These are phyloP conservation scores for Candolleomyces efflorescens DNA, from an alignment of 768 basidiomycete genomes.

Conservation along the genomic window DNA sequence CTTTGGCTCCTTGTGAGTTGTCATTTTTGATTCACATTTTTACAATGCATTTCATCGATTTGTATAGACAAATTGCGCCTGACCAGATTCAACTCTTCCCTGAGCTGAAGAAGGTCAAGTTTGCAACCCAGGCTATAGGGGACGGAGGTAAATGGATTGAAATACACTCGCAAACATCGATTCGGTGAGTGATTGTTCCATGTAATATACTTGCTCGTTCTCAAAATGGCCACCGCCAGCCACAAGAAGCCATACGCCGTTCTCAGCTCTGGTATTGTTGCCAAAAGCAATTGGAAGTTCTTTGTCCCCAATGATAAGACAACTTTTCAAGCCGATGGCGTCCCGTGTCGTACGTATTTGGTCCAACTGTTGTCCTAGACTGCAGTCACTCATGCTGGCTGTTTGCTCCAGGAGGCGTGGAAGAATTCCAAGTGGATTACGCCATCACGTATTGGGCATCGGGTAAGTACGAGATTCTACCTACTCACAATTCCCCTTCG, in stretches of 20 bases:
- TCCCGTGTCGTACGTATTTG: constrained; percentile 15
- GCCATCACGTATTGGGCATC: constrained; percentile 23
- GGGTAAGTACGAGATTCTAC: constrained; percentile 1
- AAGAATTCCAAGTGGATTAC: constrained; percentile 18
- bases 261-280: constrained; percentile 26
- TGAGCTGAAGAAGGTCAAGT: background rate
- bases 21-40: constrained; percentile 17
- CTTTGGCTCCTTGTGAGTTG: constrained; percentile 27
- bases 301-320: constrained; percentile 30
- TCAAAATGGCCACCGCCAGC: constrained; percentile 11
- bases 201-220: background rate
- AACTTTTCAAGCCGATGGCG: constrained; percentile 12
- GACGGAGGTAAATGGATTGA: constrained; percentile 27
- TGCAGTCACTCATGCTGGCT: background rate
- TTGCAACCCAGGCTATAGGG: constrained; percentile 18
- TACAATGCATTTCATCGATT: background rate
- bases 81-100: constrained; percentile 30
- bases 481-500: background rate
- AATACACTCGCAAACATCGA: constrained; percentile 20
- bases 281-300: constrained; percentile 15
- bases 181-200: constrained; percentile 4
- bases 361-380: background rate
- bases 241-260: constrained; percentile 27
- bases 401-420: constrained; percentile 10
- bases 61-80: constrained; percentile 30